These are phyloP conservation scores for Aristolochia fimbriata DNA, from an alignment of 164 flowering plant genomes.

Conservation along the genomic window DNA sequence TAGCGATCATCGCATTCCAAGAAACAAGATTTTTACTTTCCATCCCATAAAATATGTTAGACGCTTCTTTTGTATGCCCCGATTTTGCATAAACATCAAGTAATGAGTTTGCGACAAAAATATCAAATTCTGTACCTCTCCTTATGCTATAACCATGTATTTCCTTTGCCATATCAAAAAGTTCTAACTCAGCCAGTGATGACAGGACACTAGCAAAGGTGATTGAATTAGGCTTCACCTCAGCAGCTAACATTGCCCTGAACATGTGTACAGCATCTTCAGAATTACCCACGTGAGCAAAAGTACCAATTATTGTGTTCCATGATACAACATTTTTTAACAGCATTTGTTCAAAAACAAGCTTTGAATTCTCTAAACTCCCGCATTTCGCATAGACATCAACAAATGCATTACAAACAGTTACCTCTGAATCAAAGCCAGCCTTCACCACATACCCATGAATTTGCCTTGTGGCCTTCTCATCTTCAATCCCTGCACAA, in stretches of 20 bases:
- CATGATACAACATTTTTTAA: constrained; percentile 13
- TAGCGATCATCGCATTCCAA: constrained; percentile 39
- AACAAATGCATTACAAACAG: constrained; percentile 42
- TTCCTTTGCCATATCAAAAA: constrained; percentile 11
- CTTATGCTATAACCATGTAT: constrained; percentile 9
- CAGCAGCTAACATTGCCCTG: constrained; percentile 7
- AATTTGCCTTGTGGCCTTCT: constrained; percentile 11
- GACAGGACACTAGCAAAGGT: constrained; percentile 13
- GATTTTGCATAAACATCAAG: constrained; percentile 18
- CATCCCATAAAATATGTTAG: constrained; percentile 7
- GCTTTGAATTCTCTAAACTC: constrained; percentile 18
- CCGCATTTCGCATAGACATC: constrained; percentile 67
- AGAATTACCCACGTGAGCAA: constrained; percentile 1
- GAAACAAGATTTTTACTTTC: constrained; percentile 33
- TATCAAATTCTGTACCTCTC: constrained; percentile 4
- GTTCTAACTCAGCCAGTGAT: constrained; percentile 7
- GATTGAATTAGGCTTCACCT: constrained; percentile 9
- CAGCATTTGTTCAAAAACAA: constrained; percentile 31
- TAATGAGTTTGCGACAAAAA: constrained; percentile 11
- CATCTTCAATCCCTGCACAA: constrained; percentile 9
- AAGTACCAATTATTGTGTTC: constrained; percentile 11
- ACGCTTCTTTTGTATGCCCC: constrained; percentile 5
- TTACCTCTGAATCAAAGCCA: constrained; percentile 37
- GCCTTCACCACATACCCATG: constrained; percentile 43
- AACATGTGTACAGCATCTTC: constrained; percentile 7